These are phyloP conservation scores for Diplodia scrobiculata DNA, from an alignment of 2,329 filamentous ascomycete species.

Conservation along the genomic window DNA sequence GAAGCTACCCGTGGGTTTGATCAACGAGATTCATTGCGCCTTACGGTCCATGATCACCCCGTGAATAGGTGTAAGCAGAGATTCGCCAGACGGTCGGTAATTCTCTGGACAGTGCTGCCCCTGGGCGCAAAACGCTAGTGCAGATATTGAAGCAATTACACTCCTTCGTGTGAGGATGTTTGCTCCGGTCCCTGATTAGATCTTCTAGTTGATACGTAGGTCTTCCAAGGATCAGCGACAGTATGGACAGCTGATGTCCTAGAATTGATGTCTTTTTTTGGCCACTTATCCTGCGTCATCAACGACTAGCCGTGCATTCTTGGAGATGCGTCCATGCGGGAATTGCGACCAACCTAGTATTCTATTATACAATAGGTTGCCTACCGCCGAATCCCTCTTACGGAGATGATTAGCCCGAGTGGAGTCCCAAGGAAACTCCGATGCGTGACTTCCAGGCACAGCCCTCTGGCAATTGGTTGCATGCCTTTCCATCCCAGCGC, in stretches of 20 bases:
- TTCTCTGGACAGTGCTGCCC: background rate
- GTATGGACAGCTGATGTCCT: background rate
- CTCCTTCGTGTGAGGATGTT: background rate
- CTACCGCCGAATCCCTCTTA: background rate
- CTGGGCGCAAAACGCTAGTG: background rate
- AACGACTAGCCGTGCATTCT: too few species aligned
- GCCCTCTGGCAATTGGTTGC: too few species aligned
- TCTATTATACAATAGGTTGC: background rate
- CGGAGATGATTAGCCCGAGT: too few species aligned
- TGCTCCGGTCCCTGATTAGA: background rate
- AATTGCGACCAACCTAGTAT: background rate
- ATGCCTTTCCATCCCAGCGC: too few species aligned
- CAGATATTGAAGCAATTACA: background rate
- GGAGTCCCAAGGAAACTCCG: too few species aligned
- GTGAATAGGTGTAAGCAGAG: background rate
- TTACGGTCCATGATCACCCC: background rate
- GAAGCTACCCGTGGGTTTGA: background rate
- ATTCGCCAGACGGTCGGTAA: background rate
- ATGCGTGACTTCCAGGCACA: too few species aligned
- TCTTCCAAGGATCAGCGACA: background rate
- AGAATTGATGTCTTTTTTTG: too few species aligned
- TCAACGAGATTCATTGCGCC: background rate
- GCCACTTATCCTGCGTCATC: too few species aligned
- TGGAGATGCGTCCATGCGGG: background rate
- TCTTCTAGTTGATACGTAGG: background rate